Conservation (phyloP, 768 basidiomycete species). For the Mycena albidolilacea region DNA sequence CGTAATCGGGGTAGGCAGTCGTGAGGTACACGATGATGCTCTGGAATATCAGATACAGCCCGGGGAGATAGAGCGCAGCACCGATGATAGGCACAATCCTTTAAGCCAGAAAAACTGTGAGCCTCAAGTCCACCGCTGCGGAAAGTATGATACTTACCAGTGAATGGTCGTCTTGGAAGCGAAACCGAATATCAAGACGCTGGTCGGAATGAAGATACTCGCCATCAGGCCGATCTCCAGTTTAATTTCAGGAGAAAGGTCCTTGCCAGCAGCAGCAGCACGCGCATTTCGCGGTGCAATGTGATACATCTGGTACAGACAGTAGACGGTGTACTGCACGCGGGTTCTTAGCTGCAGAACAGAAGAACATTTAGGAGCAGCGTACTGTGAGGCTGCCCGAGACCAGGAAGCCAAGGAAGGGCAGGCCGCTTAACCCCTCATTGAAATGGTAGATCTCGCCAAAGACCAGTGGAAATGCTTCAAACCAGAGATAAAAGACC, state of each 20-base stretch:
- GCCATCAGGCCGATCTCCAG: constrained; percentile 52
- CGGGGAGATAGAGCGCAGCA: constrained; percentile 47
- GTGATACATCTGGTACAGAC: constrained; percentile 41
- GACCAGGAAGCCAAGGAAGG: no score
- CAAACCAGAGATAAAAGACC: no score
- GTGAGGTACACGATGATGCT: constrained; percentile 46
- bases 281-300: constrained; percentile 37
- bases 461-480: no score
- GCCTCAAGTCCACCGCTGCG: no score
- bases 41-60: constrained; percentile 50
- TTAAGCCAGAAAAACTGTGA: no score
- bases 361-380: no score
- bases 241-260: constrained; percentile 45
- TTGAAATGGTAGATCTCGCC: no score
- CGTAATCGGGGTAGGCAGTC: constrained; percentile 47
- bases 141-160: no score
- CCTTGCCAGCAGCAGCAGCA: constrained; percentile 22
- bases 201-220: constrained; percentile 49
- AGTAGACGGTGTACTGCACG: constrained; percentile 38
- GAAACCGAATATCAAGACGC: constrained; percentile 53
- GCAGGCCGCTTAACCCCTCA: no score
- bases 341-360: no score
- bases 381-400: no score
- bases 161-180: constrained; percentile 46
- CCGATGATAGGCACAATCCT: constrained; percentile 52